A percentile compares a stretch with the other conserved stretches of the same genome.
Conservation (phyloP, 495 filamentous ascomycete species). For the Evansstolkia leycettana region DNA sequence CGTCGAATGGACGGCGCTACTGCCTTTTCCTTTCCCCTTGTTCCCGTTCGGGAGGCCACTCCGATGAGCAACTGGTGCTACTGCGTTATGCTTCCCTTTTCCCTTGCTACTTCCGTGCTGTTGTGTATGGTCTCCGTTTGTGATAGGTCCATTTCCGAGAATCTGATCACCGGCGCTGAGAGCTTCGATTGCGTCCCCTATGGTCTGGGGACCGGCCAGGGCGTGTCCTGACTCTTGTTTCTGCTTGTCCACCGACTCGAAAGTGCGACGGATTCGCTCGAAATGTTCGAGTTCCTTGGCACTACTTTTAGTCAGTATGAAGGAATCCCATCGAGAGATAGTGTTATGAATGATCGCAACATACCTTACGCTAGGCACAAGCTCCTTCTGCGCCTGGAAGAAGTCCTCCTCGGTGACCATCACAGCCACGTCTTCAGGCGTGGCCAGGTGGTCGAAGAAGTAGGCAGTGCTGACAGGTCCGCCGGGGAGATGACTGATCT, state of each 20-base stretch:
- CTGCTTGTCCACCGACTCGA: slow-evolving; percentile 50
- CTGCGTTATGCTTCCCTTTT: slow-evolving; percentile 24
- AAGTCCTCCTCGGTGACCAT: slow-evolving; percentile 86
- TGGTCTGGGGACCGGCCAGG: slow-evolving; percentile 24
- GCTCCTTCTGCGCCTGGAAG: slow-evolving; percentile 59
- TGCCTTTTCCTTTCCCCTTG: slow-evolving; percentile 40
- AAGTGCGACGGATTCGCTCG: slow-evolving; percentile 64
- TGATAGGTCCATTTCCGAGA: slow-evolving; percentile 11
- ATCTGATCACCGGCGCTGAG: slow-evolving; percentile 16
- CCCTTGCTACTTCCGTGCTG: slow-evolving; percentile 6
- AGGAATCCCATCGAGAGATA: neutral
- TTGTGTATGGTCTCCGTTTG: slow-evolving; percentile 18
- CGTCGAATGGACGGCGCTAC: too few relatives aligned
- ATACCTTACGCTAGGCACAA: slow-evolving; percentile 79
- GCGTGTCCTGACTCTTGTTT: slow-evolving; percentile 10
- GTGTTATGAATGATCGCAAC: slow-evolving; percentile 5
- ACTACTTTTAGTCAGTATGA: slow-evolving; percentile 33
- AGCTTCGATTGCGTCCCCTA: slow-evolving; percentile 26
- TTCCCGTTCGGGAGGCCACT: slow-evolving; percentile 16
- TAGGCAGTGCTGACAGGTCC: slow-evolving; percentile 69
- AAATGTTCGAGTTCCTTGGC: slow-evolving; percentile 89
- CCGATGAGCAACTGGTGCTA: slow-evolving; percentile 13
- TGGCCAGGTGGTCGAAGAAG: slow-evolving; percentile 90
- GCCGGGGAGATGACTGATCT: slow-evolving; percentile 49
- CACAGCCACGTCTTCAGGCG: slow-evolving; percentile 68